Base-by-base conservation (phyloP, 2,329 filamentous ascomycete genomes). In the Cercospora nicotianae region DNA sequence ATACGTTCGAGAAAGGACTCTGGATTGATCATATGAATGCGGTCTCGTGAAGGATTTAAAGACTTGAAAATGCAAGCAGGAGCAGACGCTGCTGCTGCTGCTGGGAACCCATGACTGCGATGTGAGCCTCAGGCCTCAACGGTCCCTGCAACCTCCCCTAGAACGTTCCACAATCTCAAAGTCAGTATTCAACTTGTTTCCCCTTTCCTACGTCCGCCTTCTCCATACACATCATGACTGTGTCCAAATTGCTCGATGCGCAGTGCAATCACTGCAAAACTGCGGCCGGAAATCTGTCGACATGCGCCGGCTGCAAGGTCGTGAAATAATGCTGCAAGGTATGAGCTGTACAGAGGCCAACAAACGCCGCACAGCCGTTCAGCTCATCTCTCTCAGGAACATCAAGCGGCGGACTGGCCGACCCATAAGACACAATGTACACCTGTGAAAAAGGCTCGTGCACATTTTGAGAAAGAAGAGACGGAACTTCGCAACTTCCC, bases 181-280 rank as follows among this genome's bases (percentile, higher is more conserved):
- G n/a, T 20, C n/a, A 20, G 18, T 20, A 48, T 48, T 5, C 42
- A 48, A 48, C 42, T 20, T 10, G n/a, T 20, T 48, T 6, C n/a
- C n/a, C 16, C 4, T 20, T 48, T 20, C 42, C 42, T 10, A 48
- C 10, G 20, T 6, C 20, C 18, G n/a, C 42, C 42, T 20, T 20
- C 42, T 48, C 18, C 18, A 20, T 12, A 48, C 6, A 20, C n/a
- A 60, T 10, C 20, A 45, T 60, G 58, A 18, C 58, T 39, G 33
- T 16, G 2, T 12, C 18, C 31, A 23, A 45, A 28, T 28, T 60
- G 31, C 58, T 36, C 13, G n/a, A 20, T 18, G 30, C 33, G 9
- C 58, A 60, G 33, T 60, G 58, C 58, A 60, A 60, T 28, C 23
- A 42, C 16, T 60, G 58, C 33, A 60, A 36, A 5, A 39, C 18